Conservation (phyloP, 371 early-diverging fungal genomes). For the Syncephalastrum monosporum region DNA sequence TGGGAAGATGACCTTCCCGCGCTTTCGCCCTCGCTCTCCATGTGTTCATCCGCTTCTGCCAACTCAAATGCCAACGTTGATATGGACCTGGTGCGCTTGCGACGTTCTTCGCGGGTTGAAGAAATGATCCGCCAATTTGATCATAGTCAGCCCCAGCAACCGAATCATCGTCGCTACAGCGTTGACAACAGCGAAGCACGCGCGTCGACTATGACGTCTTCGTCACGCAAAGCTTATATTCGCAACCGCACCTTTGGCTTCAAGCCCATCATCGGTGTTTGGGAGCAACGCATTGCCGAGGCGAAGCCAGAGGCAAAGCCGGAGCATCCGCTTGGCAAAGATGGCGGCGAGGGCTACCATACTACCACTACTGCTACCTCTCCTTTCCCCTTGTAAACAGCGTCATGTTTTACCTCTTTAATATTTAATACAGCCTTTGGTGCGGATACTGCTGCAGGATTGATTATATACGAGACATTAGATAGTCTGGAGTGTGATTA, state of each 20-base stretch:
- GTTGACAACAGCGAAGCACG: conserved; percentile 4
- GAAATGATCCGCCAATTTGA: conserved; percentile 19
- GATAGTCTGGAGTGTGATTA: too few relatives aligned
- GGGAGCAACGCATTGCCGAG: conserved; percentile 17
- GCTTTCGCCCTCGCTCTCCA: conserved; percentile 15
- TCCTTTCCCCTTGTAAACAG: too few relatives aligned
- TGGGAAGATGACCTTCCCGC: conserved; percentile 1
- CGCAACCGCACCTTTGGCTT: conserved; percentile 18
- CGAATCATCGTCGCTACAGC: conserved; percentile 11
- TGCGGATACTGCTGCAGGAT: too few relatives aligned
- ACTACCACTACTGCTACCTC: too few relatives aligned
- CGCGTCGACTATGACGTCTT: not conserved
- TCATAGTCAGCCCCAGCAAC: not conserved
- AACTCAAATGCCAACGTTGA: conserved; percentile 3
- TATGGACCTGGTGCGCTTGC: conserved; percentile 8
- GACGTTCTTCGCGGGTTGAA: conserved; percentile 16
- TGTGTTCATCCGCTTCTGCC: conserved; percentile 9
- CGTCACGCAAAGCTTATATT: conserved; percentile 8
- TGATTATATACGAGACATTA: too few relatives aligned
- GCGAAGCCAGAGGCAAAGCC: not conserved
- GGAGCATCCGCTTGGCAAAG: too few relatives aligned
- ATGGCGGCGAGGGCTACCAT: too few relatives aligned
- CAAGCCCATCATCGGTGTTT: conserved; percentile 17
- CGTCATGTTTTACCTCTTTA: too few relatives aligned
- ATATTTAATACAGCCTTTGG: too few relatives aligned